A percentile compares a stretch with the other conserved stretches of the same genome.
These are phyloP conservation scores for Acorus gramineus DNA, from an alignment of 106 monocot genomes.

Conservation along the genomic window DNA sequence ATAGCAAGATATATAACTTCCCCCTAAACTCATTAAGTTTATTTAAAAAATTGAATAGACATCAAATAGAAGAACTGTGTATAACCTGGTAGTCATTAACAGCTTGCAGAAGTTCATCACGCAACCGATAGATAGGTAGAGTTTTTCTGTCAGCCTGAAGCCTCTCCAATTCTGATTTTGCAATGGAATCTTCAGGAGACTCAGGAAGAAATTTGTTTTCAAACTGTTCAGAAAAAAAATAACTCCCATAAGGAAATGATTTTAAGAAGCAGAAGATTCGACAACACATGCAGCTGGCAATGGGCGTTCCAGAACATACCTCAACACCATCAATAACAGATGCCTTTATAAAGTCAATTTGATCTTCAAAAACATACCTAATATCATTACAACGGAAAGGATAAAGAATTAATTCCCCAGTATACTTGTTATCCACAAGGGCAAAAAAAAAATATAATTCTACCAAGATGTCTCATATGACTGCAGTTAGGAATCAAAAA, in stretches of 20 bases:
- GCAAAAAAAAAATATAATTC: too few relatives aligned
- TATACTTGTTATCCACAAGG: too few relatives aligned
- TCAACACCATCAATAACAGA: constrained; percentile 69
- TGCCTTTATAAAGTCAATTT: constrained; percentile 78
- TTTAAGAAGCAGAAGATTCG: too few relatives aligned
- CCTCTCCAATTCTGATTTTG: constrained; percentile 46
- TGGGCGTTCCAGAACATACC: constrained; percentile 17
- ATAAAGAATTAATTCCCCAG: background rate
- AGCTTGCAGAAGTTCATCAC: constrained; percentile 78
- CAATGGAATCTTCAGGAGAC: constrained; percentile 21
- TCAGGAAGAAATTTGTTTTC: constrained; percentile 43
- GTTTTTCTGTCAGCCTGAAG: constrained; percentile 86
- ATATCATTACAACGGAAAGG: background rate
- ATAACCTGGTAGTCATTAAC: constrained; percentile 73
- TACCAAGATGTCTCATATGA: too few relatives aligned
- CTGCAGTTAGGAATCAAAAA: too few relatives aligned
- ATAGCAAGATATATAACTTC: too few relatives aligned
- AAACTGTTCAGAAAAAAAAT: constrained; percentile 21
- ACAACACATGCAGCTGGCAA: too few relatives aligned
- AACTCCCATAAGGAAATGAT: too few relatives aligned
- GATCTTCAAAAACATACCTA: constrained; percentile 96
- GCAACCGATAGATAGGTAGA: constrained; percentile 75
- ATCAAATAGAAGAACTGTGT: background rate
- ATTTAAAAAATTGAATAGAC: background rate
- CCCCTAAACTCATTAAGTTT: background rate